Conservation (phyloP, 2,329 filamentous ascomycete genomes). For the Cladosporium sp. region DNA sequence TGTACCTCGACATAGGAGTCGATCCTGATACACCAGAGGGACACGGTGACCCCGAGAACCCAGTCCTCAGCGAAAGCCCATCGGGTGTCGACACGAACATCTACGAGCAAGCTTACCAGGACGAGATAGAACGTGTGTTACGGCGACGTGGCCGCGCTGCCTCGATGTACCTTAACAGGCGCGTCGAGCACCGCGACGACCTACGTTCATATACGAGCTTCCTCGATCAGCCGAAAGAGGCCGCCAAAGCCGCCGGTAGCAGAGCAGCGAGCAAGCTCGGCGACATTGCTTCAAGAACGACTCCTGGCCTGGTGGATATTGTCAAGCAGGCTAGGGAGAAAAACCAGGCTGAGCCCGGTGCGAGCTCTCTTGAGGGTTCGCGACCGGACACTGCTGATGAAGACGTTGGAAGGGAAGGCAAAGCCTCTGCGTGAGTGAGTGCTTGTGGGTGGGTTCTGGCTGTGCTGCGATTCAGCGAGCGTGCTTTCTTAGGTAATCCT, state of each 20-base stretch:
- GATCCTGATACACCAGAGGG: constrained; percentile 26
- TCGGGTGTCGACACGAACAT: constrained; percentile 82
- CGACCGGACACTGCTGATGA: background rate
- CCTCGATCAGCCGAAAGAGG: constrained; percentile 18
- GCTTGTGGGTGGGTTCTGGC: background rate
- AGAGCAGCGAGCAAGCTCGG: constrained; percentile 11
- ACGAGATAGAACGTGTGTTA: constrained; percentile 74
- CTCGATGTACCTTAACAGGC: constrained; percentile 58
- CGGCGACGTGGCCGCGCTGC: constrained; percentile 49
- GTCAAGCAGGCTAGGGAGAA: constrained; percentile 16
- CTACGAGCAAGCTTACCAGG: constrained; percentile 83
- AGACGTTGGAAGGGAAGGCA: background rate
- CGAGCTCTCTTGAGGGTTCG: background rate
- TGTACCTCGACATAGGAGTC: constrained; percentile 74
- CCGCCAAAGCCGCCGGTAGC: constrained; percentile 4
- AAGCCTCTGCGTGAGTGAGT: background rate
- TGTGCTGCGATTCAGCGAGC: constrained; percentile 10
- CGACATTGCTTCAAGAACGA: background rate
- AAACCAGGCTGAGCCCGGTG: constrained; percentile 5
- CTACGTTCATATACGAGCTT: constrained; percentile 36
- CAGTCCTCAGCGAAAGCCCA: constrained; percentile 77
- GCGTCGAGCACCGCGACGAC: constrained; percentile 48
- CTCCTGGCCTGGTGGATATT: background rate
- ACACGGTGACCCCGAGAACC: constrained; percentile 25
- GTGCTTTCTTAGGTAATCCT: background rate